Conservation (phyloP, 106 monocot genomes). For the Narthecium ossifragum region DNA sequence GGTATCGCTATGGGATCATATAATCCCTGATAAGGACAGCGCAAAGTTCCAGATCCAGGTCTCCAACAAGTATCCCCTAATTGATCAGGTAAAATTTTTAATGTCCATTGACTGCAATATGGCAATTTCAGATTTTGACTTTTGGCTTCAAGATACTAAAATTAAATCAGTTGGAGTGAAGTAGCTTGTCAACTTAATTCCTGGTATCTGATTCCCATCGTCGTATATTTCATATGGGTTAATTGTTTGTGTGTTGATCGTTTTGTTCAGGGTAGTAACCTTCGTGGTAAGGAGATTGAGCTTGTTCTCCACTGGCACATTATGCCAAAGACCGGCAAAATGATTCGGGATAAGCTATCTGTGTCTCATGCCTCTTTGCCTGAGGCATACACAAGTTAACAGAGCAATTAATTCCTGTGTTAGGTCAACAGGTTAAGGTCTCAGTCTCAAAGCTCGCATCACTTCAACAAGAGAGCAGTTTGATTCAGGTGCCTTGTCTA, state of each 20-base stretch:
- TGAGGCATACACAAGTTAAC: constrained; percentile 25
- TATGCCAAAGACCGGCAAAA: constrained; percentile 50
- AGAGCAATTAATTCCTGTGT: too few relatives aligned
- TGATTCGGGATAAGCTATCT: constrained; percentile 31
- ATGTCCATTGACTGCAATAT: not conserved
- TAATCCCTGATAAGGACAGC: constrained; percentile 27
- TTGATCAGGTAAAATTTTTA: constrained; percentile 34
- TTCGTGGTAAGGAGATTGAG: constrained; percentile 38
- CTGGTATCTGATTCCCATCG: too few relatives aligned
- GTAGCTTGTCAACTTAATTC: too few relatives aligned
- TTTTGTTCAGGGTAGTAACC: constrained; percentile 49
- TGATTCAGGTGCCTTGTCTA: too few relatives aligned
- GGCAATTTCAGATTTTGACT: not conserved
- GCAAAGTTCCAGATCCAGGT: constrained; percentile 19
- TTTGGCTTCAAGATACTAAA: not conserved
- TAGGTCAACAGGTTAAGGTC: too few relatives aligned
- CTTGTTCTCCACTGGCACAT: constrained; percentile 60
- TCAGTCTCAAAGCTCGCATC: too few relatives aligned
- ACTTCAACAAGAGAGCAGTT: too few relatives aligned
- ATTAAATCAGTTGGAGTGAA: not conserved
- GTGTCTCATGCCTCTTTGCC: constrained; percentile 41
- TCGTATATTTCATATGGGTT: too few relatives aligned
- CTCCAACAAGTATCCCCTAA: constrained; percentile 39
- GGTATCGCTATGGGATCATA: constrained; percentile 39
- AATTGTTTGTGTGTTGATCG: too few relatives aligned